These are phyloP conservation scores for Sporothrix euskadiensis DNA, from an alignment of 2,329 filamentous ascomycete genomes.

Conservation along the genomic window DNA sequence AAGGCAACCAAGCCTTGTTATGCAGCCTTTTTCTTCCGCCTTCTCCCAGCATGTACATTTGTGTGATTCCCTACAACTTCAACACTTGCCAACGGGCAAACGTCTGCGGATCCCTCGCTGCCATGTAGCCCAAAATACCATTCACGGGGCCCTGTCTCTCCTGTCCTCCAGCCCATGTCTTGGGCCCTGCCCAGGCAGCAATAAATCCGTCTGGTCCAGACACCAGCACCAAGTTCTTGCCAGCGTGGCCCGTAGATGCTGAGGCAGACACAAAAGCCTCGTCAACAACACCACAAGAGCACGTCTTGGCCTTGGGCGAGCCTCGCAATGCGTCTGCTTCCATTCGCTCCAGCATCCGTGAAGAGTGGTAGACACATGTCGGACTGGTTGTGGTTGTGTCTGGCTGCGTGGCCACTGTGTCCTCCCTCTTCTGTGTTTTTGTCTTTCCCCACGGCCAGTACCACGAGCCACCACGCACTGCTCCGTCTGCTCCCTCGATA, in stretches of 20 bases:
- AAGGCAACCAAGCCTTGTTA: not conserved
- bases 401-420: not conserved
- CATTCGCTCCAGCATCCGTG: not conserved
- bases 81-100: conserved; percentile 53
- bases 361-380: conserved; percentile 26
- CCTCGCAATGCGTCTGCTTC: conserved; percentile 10
- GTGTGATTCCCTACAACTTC: conserved; percentile 46
- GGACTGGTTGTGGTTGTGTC: not conserved
- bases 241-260: conserved; percentile 39
- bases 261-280: conserved; percentile 27
- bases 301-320: conserved; percentile 35
- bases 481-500: not conserved
- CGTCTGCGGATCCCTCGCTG: conserved; percentile 46
- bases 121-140: conserved; percentile 65
- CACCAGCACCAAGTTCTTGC: conserved; percentile 70
- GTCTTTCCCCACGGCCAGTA: conserved; percentile 30
- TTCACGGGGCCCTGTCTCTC: conserved; percentile 74
- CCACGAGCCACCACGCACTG: not conserved
- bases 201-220: conserved; percentile 93
- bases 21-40: not conserved
- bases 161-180: conserved; percentile 69
- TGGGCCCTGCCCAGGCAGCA: conserved; percentile 74
- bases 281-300: conserved; percentile 20
- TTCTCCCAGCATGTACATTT: no score
- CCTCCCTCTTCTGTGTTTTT: not conserved